phyloP scores from a whole-genome alignment of 2,329 filamentous ascomycete genomes.

The Ilyonectria destructans region DNA sequence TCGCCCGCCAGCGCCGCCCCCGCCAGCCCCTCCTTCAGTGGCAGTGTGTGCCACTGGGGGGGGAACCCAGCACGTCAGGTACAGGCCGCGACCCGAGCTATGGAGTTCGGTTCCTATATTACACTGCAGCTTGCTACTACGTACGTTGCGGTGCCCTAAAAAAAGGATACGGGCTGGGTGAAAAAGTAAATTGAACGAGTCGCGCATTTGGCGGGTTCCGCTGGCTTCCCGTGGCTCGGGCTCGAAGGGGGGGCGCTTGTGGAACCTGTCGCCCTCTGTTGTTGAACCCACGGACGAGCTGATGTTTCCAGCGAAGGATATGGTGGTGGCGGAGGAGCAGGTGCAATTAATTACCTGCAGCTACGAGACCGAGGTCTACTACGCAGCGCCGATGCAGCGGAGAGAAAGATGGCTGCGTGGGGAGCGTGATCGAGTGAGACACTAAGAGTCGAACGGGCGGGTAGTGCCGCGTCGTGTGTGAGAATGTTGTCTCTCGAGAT shows the following conservation, averaged over 20 bases:
- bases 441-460: conserved; percentile 28
- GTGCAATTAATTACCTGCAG: conserved; percentile 3
- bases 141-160: not conserved
- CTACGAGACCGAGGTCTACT: not conserved
- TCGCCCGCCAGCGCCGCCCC: not conserved
- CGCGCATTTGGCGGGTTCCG: not conserved
- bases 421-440: conserved; percentile 11
- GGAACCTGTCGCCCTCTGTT: not conserved
- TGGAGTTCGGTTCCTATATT: not conserved
- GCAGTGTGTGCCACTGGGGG: conserved; percentile 1
- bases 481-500: conserved; percentile 17
- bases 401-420: not conserved
- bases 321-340: not conserved
- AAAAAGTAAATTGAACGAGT: not conserved
- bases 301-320: not conserved
- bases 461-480: conserved; percentile 30
- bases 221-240: not conserved
- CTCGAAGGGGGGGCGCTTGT: not conserved
- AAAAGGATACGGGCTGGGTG: not conserved
- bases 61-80: conserved; percentile 15
- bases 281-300: not conserved
- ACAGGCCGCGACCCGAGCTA: not conserved
- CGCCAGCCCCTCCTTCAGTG: not conserved
- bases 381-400: not conserved
- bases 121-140: too few species aligned